Evolutionary conservation across 768 basidiomycete species (phyloP), one percentile per base, ranked within the genome.

Genomic region (Imleria badia): DNA sequence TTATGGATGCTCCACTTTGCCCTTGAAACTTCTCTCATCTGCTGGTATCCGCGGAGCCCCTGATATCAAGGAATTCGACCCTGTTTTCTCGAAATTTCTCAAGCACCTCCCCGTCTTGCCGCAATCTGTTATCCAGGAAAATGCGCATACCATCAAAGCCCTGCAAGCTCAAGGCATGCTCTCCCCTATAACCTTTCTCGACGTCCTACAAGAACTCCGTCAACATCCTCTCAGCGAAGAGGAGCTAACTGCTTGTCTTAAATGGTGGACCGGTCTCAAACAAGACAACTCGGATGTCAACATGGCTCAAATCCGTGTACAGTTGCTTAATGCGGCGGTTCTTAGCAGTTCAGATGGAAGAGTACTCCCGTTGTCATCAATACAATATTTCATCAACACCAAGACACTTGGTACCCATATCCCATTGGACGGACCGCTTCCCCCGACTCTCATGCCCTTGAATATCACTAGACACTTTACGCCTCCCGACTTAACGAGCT

Each of bases 181-280:
- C 19, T 84, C 83, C 48, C 75, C 83, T 14, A 87, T 96, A 52
- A 81, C 83, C 0, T 91, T 96, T 62, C 75, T 80, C 26, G 97
- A 98, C 68, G 88, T 98, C 15, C 73, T 98, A 39, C 73, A 77
- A 36, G 91, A 96, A 66, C 77, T 99, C 15, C 80, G 81, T 13
- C 70, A 78, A 6, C 76, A 89, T 15, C 87, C 94, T 5, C 77
- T 99, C 23, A 66, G 69, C 5, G 82, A 90, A 64, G 72, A 75
- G 6, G 91, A 98, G 64, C 86, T 89, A 72, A 67, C 87, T n/a
- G 85, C 84, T 3, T 94, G 90, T 69, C 73, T 98, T 58, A 82
- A 83, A 53, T 98, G 97, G 96, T 94, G 94, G 90, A 76, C 80
- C 29, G 55, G 61, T 19, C 66, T 82, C 15, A 74, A 71, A 51